These are phyloP conservation scores for Curvularia sp. DNA, from an alignment of 2,329 filamentous ascomycete genomes.

Conservation along the genomic window DNA sequence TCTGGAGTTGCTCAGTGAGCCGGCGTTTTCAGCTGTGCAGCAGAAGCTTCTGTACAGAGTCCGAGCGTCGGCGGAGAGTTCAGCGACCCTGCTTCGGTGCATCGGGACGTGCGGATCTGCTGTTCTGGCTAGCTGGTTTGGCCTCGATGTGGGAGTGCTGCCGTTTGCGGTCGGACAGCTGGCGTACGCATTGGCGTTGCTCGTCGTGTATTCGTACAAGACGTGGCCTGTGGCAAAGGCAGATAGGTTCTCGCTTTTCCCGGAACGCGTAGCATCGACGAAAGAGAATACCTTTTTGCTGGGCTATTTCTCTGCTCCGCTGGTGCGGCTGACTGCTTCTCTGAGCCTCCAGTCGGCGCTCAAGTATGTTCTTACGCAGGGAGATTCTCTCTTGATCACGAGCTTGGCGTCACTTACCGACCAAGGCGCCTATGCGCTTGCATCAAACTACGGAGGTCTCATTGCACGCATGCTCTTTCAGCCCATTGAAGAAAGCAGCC, in stretches of 20 bases:
- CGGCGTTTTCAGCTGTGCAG: constrained; percentile 87
- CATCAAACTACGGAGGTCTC: constrained; percentile 89
- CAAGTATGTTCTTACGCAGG: constrained; percentile 93
- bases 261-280: constrained; percentile 51
- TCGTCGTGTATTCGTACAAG: constrained; percentile 72
- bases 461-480: constrained; percentile 90
- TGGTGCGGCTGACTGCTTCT: constrained; percentile 77
- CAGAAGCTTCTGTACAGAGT: constrained; percentile 79
- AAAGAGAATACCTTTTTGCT: constrained; percentile 28
- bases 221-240: constrained; percentile 63
- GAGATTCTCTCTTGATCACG: constrained; percentile 87
- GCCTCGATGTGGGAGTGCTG: constrained; percentile 72
- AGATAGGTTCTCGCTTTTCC: constrained; percentile 73
- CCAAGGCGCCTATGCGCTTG: constrained; percentile 90
- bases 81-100: constrained; percentile 80
- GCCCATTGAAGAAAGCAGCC: constrained; percentile 91
- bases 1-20: constrained; percentile 83
- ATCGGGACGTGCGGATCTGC: constrained; percentile 74
- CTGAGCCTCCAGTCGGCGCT: constrained; percentile 87
- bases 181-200: constrained; percentile 72
- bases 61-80: constrained; percentile 82
- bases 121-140: constrained; percentile 64
- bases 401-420: constrained; percentile 76
- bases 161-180: constrained; percentile 90
- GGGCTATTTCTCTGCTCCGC: constrained; percentile 67